Conservation (phyloP, 306 rosid genomes). For the Ceratonia siliqua region DNA sequence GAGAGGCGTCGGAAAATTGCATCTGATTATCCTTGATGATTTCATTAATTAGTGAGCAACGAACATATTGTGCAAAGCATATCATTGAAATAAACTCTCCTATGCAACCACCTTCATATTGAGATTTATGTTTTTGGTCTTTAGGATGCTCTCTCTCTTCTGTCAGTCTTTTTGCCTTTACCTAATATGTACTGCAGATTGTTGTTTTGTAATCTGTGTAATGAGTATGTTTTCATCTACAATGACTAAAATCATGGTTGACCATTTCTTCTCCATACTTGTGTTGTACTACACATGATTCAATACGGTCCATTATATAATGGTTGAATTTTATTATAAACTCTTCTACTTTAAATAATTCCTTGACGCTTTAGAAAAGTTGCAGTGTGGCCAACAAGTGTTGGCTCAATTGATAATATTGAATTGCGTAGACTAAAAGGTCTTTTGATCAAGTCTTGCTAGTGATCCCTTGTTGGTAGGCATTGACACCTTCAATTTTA, state of each 20-base stretch:
- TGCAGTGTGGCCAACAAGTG: too few species aligned
- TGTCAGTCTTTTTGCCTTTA: conserved; percentile 51
- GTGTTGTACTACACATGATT: background rate
- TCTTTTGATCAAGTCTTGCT: too few species aligned
- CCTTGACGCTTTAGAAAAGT: too few species aligned
- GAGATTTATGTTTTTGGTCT: background rate
- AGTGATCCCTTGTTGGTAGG: too few species aligned
- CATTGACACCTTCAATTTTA: too few species aligned
- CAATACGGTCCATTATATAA: background rate
- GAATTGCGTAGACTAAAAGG: too few species aligned
- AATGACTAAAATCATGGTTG: background rate
- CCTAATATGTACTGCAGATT: background rate
- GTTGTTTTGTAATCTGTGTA: background rate
- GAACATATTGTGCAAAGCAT: too few species aligned
- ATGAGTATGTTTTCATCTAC: background rate
- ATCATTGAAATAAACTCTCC: conserved; percentile 31
- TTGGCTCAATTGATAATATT: too few species aligned
- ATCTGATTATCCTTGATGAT: conserved; percentile 46
- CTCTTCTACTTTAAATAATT: too few species aligned
- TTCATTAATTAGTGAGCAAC: too few species aligned
- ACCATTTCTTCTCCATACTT: background rate
- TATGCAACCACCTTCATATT: conserved; percentile 18
- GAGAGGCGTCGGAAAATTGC: conserved; percentile 76
- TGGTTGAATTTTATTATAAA: background rate
- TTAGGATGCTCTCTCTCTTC: conserved; percentile 67